Evolutionary conservation across 2,329 filamentous ascomycete genomes (phyloP), one percentile per base, ranked within the genome.

Genomic region (Fusarium buxicola): DNA sequence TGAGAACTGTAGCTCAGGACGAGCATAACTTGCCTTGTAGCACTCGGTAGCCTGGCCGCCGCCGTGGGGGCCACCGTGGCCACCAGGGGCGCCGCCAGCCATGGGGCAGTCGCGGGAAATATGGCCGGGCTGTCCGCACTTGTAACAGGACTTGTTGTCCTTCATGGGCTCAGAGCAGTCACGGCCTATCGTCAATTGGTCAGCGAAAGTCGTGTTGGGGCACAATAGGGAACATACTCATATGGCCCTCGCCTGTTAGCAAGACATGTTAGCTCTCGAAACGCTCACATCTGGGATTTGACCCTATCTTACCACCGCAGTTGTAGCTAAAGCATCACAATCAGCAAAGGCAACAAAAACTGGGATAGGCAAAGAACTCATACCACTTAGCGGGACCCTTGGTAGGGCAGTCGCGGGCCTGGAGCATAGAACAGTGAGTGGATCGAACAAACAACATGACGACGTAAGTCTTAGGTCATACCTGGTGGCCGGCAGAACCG

Each of bases 151-250:
- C 83, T 90, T 87, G 77, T 81, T 93, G 80, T 97, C 92, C 84
- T 96, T 96, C 73, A 91, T 87, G 60, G 92, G 90, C 77, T 92
- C 88, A 64, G 90, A 89, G 85, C 94, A 98, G 76, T 98, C 94
- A 78, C 94, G 92, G 86, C 91, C 89, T 91, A 30, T n/a, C n/a
- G 11, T 30, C 63, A 25, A n/a, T 13, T 32, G 46, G 38, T 71
- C 52, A 73, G 64, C 15, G 13, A 34, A 30, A 12, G 10, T 27
- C 10, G 12, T 21, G 11, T n/a, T 12, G 15, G 8, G 24, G 21
- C 2, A 34, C 11, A 5, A 13, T 24, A n/a, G 38, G n/a, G 55
- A 48, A 82, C 87, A 80, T 83, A 91, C 89, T 92, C 80, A 94
- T 89, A 78, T 94, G 92, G 69, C 92, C 91, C 81, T 86, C 84